These are phyloP conservation scores for Nectriaceae sp. DNA, from an alignment of 2,329 filamentous ascomycete genomes.

Conservation along the genomic window DNA sequence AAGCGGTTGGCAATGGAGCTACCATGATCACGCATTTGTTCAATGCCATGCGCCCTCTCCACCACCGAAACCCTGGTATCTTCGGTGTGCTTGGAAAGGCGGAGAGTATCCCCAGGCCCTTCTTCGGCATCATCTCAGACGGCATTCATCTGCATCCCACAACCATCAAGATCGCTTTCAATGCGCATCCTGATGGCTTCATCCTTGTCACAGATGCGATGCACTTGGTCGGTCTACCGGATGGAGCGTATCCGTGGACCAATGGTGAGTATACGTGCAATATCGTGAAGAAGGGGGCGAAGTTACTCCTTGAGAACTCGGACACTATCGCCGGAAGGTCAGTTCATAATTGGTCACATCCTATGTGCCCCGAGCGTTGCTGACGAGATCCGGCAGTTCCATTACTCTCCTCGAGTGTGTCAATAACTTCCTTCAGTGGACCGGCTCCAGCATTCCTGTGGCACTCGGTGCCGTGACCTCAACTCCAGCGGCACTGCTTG, in stretches of 20 bases:
- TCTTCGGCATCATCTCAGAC: slow-evolving; percentile 87
- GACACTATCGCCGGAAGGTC: slow-evolving; percentile 76
- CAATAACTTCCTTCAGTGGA: slow-evolving; percentile 78
- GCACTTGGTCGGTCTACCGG: slow-evolving; percentile 80
- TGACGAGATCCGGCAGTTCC: slow-evolving; percentile 46
- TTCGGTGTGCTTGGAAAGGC: slow-evolving; percentile 80
- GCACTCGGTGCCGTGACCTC: slow-evolving; percentile 73
- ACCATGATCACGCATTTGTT: slow-evolving; percentile 93
- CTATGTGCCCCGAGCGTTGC: slow-evolving; percentile 2
- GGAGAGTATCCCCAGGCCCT: slow-evolving; percentile 63
- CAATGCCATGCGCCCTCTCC: slow-evolving; percentile 89
- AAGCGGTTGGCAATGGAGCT: slow-evolving; percentile 72
- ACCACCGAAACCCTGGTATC: slow-evolving; percentile 88
- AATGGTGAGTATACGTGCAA: slow-evolving; percentile 64
- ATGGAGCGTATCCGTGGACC: slow-evolving; percentile 84
- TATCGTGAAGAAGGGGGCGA: slow-evolving; percentile 70
- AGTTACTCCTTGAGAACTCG: slow-evolving; percentile 76
- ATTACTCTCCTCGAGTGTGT: slow-evolving; percentile 80
- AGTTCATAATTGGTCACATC: slow-evolving; percentile 31
- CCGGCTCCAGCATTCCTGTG: slow-evolving; percentile 66
- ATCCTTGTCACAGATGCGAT: slow-evolving; percentile 93
- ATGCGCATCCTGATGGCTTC: slow-evolving; percentile 80
- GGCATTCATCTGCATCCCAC: slow-evolving; percentile 89
- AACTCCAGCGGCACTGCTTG: slow-evolving; percentile 77
- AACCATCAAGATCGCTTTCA: slow-evolving; percentile 85